phyloP scores from a whole-genome alignment of 2,329 filamentous ascomycete genomes.

The Pestalotiopsis sp. region DNA sequence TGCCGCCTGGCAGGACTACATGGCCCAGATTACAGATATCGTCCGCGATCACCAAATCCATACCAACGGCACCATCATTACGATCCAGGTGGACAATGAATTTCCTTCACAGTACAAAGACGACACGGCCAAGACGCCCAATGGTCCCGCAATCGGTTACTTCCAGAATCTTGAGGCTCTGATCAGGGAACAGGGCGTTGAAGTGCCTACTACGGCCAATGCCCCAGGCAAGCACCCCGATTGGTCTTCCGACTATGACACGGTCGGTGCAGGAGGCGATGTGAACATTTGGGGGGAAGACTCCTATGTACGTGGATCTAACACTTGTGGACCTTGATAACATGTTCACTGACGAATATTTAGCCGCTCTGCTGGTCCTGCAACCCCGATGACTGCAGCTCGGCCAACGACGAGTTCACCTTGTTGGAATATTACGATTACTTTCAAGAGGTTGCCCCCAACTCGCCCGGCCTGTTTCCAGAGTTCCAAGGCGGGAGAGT shows the following conservation, averaged over 20 bases:
- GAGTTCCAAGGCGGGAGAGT: background rate
- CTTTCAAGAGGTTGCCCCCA: background rate
- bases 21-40: conserved; percentile 59
- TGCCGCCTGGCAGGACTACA: conserved; percentile 56
- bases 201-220: conserved; percentile 75
- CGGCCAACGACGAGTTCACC: background rate
- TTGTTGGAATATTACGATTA: background rate
- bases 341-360: background rate
- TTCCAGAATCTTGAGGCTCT: conserved; percentile 72
- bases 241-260: background rate
- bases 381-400: background rate
- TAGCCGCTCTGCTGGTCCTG: background rate
- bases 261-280: background rate
- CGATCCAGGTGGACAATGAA: conserved; percentile 81
- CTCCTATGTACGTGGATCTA: background rate
- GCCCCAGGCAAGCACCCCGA: conserved; percentile 52
- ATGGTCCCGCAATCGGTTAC: conserved; percentile 43
- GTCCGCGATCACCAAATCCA: conserved; percentile 78
- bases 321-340: background rate
- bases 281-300: background rate
- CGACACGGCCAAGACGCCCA: background rate
- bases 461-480: background rate
- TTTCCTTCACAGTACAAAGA: conserved; percentile 66
- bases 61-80: conserved; percentile 75
- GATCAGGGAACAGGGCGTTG: conserved; percentile 65